A percentile compares a stretch with the other conserved stretches of the same genome.
phyloP scores from a whole-genome alignment of 805 yeast genomes.

The Ogataea degrootiae region DNA sequence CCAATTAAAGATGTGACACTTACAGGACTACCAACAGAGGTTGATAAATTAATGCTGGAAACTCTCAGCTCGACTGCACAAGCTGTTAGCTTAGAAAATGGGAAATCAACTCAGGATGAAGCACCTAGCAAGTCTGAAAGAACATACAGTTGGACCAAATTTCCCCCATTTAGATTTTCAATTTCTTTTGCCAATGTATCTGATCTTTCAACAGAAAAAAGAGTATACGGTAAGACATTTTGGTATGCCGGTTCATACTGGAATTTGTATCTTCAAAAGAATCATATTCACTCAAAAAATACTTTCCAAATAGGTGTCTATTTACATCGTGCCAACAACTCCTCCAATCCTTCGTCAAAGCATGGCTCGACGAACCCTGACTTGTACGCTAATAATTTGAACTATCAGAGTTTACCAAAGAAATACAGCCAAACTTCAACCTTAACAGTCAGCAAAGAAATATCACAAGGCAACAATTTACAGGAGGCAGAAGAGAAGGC shows the following conservation, averaged over 20 bases:
- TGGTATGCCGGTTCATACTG: constrained; percentile 64
- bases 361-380: constrained; percentile 39
- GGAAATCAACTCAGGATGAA: constrained; percentile 24
- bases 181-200: constrained; percentile 47
- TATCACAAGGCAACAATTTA: constrained; percentile 2
- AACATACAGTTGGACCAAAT: constrained; percentile 34
- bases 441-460: not conserved
- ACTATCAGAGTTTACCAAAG: constrained; percentile 23
- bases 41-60: constrained; percentile 27
- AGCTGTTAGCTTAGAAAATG: constrained; percentile 13
- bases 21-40: constrained; percentile 38
- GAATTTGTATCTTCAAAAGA: constrained; percentile 52
- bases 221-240: constrained; percentile 46
- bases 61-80: constrained; percentile 14
- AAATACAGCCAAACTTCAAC: constrained; percentile 4
- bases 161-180: constrained; percentile 53
- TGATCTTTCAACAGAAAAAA: constrained; percentile 37
- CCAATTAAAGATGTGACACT: constrained; percentile 46
- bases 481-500: constrained; percentile 19
- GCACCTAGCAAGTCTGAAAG: constrained; percentile 10
- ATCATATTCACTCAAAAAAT: constrained; percentile 32
- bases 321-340: constrained; percentile 42
- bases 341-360: constrained; percentile 33
- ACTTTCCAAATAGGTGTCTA: constrained; percentile 53
- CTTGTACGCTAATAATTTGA: constrained; percentile 26